These are phyloP conservation scores for Trypanosoma platydactyli DNA, from an alignment of 208 protist genomes.

Conservation along the genomic window DNA sequence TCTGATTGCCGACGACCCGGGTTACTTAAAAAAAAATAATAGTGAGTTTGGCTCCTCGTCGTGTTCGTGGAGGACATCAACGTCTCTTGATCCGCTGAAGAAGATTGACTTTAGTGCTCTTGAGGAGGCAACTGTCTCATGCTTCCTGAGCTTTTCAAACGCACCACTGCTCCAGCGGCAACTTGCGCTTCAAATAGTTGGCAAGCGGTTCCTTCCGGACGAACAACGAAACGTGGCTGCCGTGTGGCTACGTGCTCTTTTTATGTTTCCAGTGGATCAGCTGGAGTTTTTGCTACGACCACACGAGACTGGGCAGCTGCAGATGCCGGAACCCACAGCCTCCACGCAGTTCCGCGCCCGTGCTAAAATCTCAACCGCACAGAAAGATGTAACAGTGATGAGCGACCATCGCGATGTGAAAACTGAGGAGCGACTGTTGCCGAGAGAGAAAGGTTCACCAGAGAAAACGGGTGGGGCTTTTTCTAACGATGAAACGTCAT, in stretches of 20 bases:
- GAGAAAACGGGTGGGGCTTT: not conserved
- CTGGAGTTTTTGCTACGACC: slow-evolving; percentile 27
- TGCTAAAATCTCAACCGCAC: not conserved
- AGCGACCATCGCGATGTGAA: not conserved
- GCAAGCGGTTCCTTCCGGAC: slow-evolving; percentile 44
- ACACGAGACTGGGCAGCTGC: slow-evolving; percentile 3
- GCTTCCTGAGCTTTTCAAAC: slow-evolving; percentile 25
- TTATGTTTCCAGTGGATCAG: slow-evolving; percentile 24
- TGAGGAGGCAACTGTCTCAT: slow-evolving; percentile 31
- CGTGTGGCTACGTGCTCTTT: slow-evolving; percentile 41
- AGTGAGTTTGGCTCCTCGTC: not conserved
- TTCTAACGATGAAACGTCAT: slow-evolving; percentile 14
- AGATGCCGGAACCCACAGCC: slow-evolving; percentile 2
- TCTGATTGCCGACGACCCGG: slow-evolving; percentile 16
- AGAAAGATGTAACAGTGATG: not conserved
- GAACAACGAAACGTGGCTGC: slow-evolving; percentile 36
- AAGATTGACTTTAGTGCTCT: slow-evolving; percentile 20
- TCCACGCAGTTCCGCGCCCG: not conserved
- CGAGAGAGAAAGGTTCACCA: not conserved
- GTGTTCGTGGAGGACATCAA: not conserved
- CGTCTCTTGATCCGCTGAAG: slow-evolving; percentile 1
- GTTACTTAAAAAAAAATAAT: not conserved
- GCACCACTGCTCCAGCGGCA: slow-evolving; percentile 35
- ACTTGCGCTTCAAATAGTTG: slow-evolving; percentile 52
- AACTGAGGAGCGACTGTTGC: not conserved